Conservation (phyloP, 2,329 filamentous ascomycete species). For the Aspergillus pseudotamarii region DNA sequence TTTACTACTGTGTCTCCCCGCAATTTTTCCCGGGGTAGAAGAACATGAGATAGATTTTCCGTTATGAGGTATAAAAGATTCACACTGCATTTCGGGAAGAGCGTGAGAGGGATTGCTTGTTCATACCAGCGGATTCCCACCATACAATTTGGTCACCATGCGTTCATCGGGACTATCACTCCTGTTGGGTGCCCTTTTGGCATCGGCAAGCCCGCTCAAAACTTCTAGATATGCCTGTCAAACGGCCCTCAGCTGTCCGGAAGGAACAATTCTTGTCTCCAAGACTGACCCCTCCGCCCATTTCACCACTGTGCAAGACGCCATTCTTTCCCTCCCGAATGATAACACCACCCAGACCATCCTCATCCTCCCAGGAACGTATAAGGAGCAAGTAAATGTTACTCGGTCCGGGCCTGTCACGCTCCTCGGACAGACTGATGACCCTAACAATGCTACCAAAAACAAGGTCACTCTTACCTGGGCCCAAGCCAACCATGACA, state of each 20-base stretch:
- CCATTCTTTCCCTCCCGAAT: constrained; percentile 50
- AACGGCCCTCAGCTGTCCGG: constrained; percentile 28
- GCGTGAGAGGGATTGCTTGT: constrained; percentile 5
- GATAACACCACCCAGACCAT: constrained; percentile 56
- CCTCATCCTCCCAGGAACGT: constrained; percentile 62
- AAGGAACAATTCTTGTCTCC: constrained; percentile 33
- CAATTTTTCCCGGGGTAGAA: constrained; percentile 15
- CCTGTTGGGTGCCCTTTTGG: constrained; percentile 11
- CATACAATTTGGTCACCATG: not conserved
- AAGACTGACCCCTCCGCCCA: constrained; percentile 22
- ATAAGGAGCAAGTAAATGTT: constrained; percentile 67
- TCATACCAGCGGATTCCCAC: not conserved
- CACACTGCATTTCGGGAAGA: not conserved
- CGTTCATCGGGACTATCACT: constrained; percentile 9
- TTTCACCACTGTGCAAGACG: constrained; percentile 50
- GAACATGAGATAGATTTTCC: constrained; percentile 11
- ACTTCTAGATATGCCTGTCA: constrained; percentile 29
- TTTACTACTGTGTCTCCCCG: constrained; percentile 8
- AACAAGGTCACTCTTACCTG: constrained; percentile 62
- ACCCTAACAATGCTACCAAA: constrained; percentile 49
- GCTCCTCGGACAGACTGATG: constrained; percentile 60
- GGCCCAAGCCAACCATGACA: constrained; percentile 57
- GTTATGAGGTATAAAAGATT: constrained; percentile 6
- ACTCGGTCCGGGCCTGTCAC: constrained; percentile 64
- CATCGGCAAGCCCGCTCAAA: constrained; percentile 4